Percentiles rank a stretch among this genome's conserved stretches.
These are phyloP conservation scores for Sporopachydermia cereana DNA, from an alignment of 1,139 yeast species.

Conservation along the genomic window DNA sequence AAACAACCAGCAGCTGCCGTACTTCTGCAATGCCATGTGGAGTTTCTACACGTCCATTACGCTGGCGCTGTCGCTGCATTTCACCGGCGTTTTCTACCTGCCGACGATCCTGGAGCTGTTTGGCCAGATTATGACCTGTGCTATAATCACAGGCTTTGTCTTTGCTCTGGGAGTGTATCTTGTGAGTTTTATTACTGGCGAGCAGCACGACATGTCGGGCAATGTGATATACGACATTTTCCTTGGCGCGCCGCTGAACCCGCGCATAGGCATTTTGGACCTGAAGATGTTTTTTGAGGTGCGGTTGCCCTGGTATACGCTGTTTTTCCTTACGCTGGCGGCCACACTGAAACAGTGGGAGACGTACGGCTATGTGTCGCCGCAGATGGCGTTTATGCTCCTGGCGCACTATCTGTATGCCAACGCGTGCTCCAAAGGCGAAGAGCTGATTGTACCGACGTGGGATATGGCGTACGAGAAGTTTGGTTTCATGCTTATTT, in stretches of 20 bases:
- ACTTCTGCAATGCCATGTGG: conserved; percentile 86
- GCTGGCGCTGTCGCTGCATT: conserved; percentile 50
- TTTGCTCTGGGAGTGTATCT: conserved; percentile 54
- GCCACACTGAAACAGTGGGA: conserved; percentile 72
- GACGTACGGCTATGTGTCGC: conserved; percentile 62
- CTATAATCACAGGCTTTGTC: conserved; percentile 64
- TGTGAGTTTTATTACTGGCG: conserved; percentile 52
- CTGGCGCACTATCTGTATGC: conserved; percentile 91
- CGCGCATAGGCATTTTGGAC: conserved; percentile 86
- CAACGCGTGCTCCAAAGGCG: conserved; percentile 96
- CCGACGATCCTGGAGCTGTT: conserved; percentile 67
- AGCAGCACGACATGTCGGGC: conserved; percentile 85
- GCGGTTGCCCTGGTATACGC: conserved; percentile 90
- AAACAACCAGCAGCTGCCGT: conserved; percentile 70
- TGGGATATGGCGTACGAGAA: conserved; percentile 99
- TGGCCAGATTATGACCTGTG: conserved; percentile 88
- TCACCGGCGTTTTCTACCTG: conserved; percentile 60
- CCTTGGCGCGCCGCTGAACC: conserved; percentile 96
- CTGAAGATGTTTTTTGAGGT: conserved; percentile 96
- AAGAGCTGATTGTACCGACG: conserved; percentile 90
- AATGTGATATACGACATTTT: conserved; percentile 82
- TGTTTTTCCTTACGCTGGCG: conserved; percentile 68
- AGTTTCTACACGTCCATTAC: conserved; percentile 62
- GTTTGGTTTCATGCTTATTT: conserved; percentile 93
- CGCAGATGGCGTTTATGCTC: conserved; percentile 64